Evolutionary conservation across 805 yeast genomes (phyloP), one percentile per base, ranked within the genome.

Genomic region (Schwanniomyces sp.): DNA sequence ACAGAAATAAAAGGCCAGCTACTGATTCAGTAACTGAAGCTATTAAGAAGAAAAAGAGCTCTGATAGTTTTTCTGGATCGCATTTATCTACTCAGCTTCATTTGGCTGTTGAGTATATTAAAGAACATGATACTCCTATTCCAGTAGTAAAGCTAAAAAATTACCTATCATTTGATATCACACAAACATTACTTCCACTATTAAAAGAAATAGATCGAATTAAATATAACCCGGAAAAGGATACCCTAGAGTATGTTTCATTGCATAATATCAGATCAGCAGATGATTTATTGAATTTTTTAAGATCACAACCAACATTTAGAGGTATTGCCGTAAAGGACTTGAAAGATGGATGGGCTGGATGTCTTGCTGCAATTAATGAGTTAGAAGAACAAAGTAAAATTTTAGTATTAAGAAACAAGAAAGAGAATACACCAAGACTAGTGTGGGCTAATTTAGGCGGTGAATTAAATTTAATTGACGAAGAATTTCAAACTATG

Each of bases 351-450:
- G 99, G 99, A 21, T 94, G 99, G 99, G 80, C 88, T 44, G 92
- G 91, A 12, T 92, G 97, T 64, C 66, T 86, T 34, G 84, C 81
- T 5, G 86, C 94, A 0, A 83, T 94, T 24, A 83, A 84, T 42
- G 85, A 86, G 56, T 72, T 94, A 27, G 99, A 94, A 61, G 75
- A 76, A 46, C 85, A 85, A 47, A 80, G 86, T 48, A 85, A 87
- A 58, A 82, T 92, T 32, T 74, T 94, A 28, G 97, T 94, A 1
- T 73, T 89, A 56, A 79, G 96, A 48, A 91, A 96, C 25, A 91
- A 92, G 61, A 95, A 94, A 73, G 99, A 94, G 56, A 89, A 87
- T 59, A 75, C 91, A 1, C 97, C 99, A n/a, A 75, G 96, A 53
- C 80, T 86, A 49, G 88, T 94, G 11, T 94, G 98, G 98, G 84